Percentiles rank a stretch among this genome's conserved stretches.
Evolutionary conservation across 23 red algal species (phyloP).

Genomic region (Gracilaria vermiculophylla): DNA sequence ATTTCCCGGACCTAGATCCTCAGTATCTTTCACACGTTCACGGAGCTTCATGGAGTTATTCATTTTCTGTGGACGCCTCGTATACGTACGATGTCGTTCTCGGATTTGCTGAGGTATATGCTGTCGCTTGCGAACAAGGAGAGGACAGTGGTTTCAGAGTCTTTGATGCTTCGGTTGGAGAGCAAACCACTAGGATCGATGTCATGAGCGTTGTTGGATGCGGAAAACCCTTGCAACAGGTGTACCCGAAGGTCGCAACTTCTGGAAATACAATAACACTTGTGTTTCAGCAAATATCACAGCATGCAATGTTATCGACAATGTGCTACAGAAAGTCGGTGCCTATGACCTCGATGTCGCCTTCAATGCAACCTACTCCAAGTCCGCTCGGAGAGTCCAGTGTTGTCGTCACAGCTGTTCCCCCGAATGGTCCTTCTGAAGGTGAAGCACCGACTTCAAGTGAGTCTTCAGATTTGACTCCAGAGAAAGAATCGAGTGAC

Average conservation of each 20-base stretch:
- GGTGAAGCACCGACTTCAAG: background rate
- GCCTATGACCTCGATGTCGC: background rate
- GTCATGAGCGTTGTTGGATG: constrained; percentile 52
- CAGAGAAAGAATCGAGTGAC: background rate
- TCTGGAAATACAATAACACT: constrained; percentile 2
- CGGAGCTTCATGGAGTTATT: constrained; percentile 35
- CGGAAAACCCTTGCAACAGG: constrained; percentile 30
- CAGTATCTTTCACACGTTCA: constrained; percentile 41
- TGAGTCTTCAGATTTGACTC: background rate
- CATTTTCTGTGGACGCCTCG: constrained; percentile 14
- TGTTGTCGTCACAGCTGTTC: background rate
- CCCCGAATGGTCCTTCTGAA: background rate
- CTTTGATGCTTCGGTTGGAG: constrained; percentile 5
- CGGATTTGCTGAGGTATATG: constrained; percentile 52
- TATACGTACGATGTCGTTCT: constrained; percentile 27
- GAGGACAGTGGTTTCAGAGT: constrained; percentile 21
- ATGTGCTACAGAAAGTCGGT: constrained; percentile 35
- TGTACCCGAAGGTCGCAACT: background rate
- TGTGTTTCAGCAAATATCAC: background rate
- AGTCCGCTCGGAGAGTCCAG: background rate
- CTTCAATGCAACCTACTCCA: background rate
- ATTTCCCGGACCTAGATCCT: constrained; percentile 39
- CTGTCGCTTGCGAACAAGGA: constrained; percentile 30
- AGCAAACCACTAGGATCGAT: constrained; percentile 30
- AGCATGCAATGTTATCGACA: constrained; percentile 47